Percentiles rank a stretch among this genome's conserved stretches.
phyloP scores from a whole-genome alignment of 257 asterid genomes.

The Fraxinus anomala region DNA sequence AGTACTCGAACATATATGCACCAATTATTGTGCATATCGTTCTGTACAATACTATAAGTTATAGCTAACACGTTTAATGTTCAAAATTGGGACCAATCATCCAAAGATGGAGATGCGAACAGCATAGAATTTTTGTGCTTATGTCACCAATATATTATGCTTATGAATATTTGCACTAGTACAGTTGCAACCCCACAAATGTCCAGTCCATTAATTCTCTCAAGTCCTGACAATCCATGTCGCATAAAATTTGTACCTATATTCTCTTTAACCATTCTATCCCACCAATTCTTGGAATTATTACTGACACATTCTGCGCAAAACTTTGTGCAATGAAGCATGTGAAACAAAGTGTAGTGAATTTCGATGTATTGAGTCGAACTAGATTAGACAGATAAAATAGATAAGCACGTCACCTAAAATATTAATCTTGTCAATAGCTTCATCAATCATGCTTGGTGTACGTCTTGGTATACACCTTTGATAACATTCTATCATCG shows the following conservation, averaged over 20 bases:
- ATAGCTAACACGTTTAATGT: background rate
- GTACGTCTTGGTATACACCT: too few relatives aligned
- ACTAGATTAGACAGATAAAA: background rate
- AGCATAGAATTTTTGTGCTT: background rate
- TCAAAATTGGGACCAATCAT: background rate
- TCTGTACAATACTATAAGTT: too few relatives aligned
- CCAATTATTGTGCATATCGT: background rate
- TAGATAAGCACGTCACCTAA: background rate
- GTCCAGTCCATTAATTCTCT: background rate
- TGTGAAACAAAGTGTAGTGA: background rate
- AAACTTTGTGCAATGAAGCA: background rate
- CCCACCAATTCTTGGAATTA: conserved; percentile 3
- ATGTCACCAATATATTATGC: background rate
- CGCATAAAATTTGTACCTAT: background rate
- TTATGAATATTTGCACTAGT: background rate
- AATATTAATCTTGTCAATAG: background rate
- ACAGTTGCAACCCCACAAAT: background rate
- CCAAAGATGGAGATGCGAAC: background rate
- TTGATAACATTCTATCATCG: too few relatives aligned
- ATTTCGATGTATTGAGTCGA: background rate
- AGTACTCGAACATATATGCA: too few relatives aligned
- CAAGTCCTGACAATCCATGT: background rate
- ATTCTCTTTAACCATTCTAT: background rate
- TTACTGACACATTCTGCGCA: background rate
- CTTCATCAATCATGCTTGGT: too few relatives aligned